Base-by-base conservation (phyloP, 208 protist species). In the Leishmania amazonensis region DNA sequence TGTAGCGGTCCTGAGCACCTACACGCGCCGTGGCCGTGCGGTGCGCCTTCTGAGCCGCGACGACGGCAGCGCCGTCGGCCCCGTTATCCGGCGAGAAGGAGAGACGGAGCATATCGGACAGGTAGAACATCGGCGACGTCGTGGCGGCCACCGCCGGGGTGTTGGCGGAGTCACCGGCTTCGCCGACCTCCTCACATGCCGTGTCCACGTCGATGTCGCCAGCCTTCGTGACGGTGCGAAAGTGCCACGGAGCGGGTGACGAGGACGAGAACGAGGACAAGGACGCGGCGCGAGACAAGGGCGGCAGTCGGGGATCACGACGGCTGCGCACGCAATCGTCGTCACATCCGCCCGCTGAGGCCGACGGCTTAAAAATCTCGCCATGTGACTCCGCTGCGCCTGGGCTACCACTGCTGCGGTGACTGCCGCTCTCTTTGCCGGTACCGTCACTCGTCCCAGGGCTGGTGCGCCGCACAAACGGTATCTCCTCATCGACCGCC, bases 61-160 rank as follows among this genome's bases (percentile, higher is more conserved):
- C 3, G 24, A 60, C 57, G 57, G 13, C 19, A 0, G 57, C 57
- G 57, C 24, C 24, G 57, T 60, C 45, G 60, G 72, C 67, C 67
- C 45, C 53, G 57, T 62, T 65, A 8, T 47, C 54, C 0, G 64
- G 75, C 11, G 81, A 84, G 76, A 80, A 64, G 70, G 81, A 80
- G 54, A 77, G 75, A 24, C 81, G 70, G 31, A 84, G 76, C 81
- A 80, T 84, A 47, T 84, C 81, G 9, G 70, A 35, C 11, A 84
- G 70, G 49, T 51, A 84, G 68, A 84, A 45, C 42, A 77, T 71
- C 42, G 81, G 70, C 4, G 38, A 21, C n/a, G 64, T 31, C 38
- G 21, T 49, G 62, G 68, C 31, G 62, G 58, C 60, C 13, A 47
- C 11, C 54, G 8, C 51, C 28, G n/a, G 73, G 15, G 31, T 15